These are phyloP conservation scores for Verticillium dahliae DNA, from an alignment of 2,329 filamentous ascomycete species.

Conservation along the genomic window DNA sequence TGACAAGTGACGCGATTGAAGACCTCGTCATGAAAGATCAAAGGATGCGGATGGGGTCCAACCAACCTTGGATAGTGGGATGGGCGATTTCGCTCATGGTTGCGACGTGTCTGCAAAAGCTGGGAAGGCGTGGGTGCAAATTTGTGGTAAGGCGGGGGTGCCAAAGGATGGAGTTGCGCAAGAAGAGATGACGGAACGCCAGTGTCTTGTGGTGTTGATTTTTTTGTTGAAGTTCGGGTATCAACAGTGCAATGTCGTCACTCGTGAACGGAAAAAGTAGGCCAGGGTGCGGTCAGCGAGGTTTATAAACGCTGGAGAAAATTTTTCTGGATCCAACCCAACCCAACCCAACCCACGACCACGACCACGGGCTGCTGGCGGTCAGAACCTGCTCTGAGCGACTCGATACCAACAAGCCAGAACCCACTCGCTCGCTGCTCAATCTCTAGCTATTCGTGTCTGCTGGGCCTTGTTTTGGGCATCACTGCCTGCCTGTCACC, in stretches of 20 bases:
- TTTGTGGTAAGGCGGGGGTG: not conserved
- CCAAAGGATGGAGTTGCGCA: conserved; percentile 1
- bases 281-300: not conserved
- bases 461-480: not conserved
- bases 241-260: not conserved
- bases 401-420: not conserved
- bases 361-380: not conserved
- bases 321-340: conserved; percentile 1
- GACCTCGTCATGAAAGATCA: not conserved
- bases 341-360: not conserved
- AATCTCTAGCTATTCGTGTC: not conserved
- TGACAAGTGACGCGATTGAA: not conserved
- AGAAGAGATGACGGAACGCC: not conserved
- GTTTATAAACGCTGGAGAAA: conserved; percentile 2
- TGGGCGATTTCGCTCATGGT: conserved; percentile 50
- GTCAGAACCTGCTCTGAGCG: not conserved
- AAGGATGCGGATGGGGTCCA: not conserved
- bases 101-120: conserved; percentile 7
- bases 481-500: not conserved
- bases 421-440: not conserved
- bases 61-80: conserved; percentile 52
- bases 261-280: not conserved
- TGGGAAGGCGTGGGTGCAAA: not conserved
- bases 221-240: not conserved
- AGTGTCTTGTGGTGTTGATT: not conserved